Evolutionary conservation across 192 early-diverging fungal genomes (phyloP).

Genomic region (Cetraspora pellucida): DNA sequence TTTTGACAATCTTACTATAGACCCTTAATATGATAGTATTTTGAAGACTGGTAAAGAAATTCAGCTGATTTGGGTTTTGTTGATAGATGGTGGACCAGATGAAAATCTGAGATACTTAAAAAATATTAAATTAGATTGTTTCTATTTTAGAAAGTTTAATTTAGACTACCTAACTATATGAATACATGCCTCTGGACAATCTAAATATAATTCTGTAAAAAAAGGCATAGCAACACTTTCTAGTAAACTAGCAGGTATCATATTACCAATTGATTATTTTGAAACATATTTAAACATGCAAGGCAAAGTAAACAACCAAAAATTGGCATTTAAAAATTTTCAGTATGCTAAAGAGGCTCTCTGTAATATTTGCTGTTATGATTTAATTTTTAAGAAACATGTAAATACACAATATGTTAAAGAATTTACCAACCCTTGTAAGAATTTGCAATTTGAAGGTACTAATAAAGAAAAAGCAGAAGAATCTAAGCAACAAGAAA

Average conservation of each 20-base stretch:
- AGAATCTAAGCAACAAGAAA: too few species aligned
- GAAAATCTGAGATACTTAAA: background rate
- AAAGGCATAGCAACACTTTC: background rate
- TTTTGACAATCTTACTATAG: background rate
- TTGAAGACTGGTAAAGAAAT: background rate
- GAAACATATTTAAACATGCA: background rate
- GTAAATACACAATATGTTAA: background rate
- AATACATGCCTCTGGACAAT: background rate
- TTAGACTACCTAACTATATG: background rate
- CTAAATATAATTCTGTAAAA: background rate
- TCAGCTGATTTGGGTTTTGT: background rate
- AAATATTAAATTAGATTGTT: background rate
- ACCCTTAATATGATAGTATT: background rate
- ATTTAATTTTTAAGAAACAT: background rate
- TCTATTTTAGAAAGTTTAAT: background rate
- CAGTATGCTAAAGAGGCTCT: background rate
- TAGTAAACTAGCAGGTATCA: background rate
- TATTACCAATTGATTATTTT: background rate
- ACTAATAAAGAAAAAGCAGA: too few species aligned
- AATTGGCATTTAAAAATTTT: background rate
- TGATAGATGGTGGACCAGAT: background rate
- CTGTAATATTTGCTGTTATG: background rate
- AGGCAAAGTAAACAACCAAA: background rate
- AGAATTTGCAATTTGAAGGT: too few species aligned
- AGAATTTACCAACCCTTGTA: too few species aligned